Evolutionary conservation across 805 yeast genomes (phyloP), one percentile per base, ranked within the genome.

Genomic region (Saturnispora saitoi): DNA sequence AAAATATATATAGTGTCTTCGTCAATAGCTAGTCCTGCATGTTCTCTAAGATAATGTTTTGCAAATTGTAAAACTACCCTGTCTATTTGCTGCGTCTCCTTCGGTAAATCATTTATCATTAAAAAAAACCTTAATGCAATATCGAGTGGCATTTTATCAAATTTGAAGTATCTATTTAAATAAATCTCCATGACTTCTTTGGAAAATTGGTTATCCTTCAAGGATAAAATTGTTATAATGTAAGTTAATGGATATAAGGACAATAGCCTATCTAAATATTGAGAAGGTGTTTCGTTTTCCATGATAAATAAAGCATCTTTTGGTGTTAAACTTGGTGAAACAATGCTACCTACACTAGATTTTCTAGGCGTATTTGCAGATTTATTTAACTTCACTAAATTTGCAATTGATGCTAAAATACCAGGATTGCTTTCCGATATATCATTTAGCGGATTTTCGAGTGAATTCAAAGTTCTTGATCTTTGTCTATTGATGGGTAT

Each of bases 41-140:
- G 74, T 48, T 61, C 71, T 28, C 64, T 58, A 51, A 70, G 71
- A 60, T 78, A 85, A 22, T 74, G 70, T 28, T 58, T 59, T 9
- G 85, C 74, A 62, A 85, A 81, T 30, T 72, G 72, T 46, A 75
- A 76, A 37, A 85, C 64, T 3, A 82, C 71, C 42, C 89, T 68
- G 56, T 85, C 91, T 45, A 85, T 84, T 58, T 85, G 90, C 59
- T 84, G 91, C 0, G 87, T 69, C 57, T 85, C 93, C 52, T 70
- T 73, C 0, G 93, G 93, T 24, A 85, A 64, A 47, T 78, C 77
- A 49, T 78, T 71, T 43, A 71, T 65, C 68, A 79, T 70, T 38
- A 85, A 62, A 45, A 84, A 72, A 54, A 74, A 76, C 38, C 90
- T 65, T 45, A 85, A 61, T 0, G 90, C 72, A 50, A 85, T 67